Conservation (phyloP, 495 filamentous ascomycete species). For the Delitschia confertaspora region DNA sequence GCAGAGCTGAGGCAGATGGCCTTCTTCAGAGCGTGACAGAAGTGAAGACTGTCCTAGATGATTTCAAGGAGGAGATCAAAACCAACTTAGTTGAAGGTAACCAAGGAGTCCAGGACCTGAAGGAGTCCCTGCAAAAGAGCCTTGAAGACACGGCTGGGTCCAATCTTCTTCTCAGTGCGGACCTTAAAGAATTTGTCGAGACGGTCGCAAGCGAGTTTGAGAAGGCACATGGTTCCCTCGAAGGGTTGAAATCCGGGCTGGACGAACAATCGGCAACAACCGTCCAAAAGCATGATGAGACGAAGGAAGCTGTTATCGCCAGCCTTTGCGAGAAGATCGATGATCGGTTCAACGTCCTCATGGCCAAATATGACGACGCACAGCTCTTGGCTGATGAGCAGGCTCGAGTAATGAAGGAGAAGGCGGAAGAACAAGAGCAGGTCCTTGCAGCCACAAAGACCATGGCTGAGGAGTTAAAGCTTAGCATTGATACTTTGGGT, state of each 20-base stretch:
- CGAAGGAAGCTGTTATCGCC: constrained; percentile 46
- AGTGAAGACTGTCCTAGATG: constrained; percentile 47
- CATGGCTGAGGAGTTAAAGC: constrained; percentile 74
- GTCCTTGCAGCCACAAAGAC: constrained; percentile 62
- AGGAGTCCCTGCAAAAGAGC: constrained; percentile 41
- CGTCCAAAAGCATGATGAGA: constrained; percentile 60
- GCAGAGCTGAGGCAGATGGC: constrained; percentile 54
- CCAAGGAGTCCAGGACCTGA: constrained; percentile 45
- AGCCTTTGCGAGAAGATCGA: constrained; percentile 62
- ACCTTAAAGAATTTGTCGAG: constrained; percentile 73
- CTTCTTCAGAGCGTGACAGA: constrained; percentile 52
- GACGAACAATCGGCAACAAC: constrained; percentile 67
- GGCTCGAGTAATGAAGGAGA: constrained; percentile 56
- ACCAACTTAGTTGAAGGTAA: constrained; percentile 51
- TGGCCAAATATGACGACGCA: constrained; percentile 75
- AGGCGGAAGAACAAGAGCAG: constrained; percentile 57
- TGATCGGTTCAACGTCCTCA: constrained; percentile 64
- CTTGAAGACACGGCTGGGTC: constrained; percentile 34
- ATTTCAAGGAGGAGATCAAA: constrained; percentile 59
- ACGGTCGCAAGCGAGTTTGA: constrained; percentile 74
- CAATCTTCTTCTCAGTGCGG: constrained; percentile 47
- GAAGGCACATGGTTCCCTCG: constrained; percentile 57
- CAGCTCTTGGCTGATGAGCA: constrained; percentile 61
- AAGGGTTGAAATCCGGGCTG: constrained; percentile 60
- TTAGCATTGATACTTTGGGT: constrained; percentile 75